These are phyloP conservation scores for Apiospora rasikravindrae DNA, from an alignment of 2,329 filamentous ascomycete species.

Conservation along the genomic window DNA sequence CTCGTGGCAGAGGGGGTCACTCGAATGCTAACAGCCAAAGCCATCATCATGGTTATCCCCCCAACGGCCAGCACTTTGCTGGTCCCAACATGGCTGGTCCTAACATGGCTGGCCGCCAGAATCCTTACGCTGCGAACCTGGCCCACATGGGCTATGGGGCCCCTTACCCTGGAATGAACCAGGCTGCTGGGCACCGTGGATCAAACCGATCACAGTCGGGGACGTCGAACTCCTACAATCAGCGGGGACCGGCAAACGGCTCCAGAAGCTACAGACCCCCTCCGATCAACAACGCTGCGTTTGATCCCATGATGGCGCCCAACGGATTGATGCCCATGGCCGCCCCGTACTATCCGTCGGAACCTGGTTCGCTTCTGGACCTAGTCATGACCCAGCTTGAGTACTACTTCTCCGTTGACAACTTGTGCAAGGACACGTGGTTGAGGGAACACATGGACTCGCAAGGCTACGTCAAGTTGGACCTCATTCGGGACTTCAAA, in stretches of 20 bases:
- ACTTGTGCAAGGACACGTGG: slow-evolving; percentile 91
- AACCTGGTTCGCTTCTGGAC: slow-evolving; percentile 34
- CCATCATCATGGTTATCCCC: slow-evolving; percentile 32
- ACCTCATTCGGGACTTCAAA: slow-evolving; percentile 84
- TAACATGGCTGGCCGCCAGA: slow-evolving; percentile 21
- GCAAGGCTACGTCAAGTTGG: slow-evolving; percentile 85
- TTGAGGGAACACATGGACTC: slow-evolving; percentile 92
- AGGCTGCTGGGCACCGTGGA: slow-evolving; percentile 30
- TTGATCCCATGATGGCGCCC: slow-evolving; percentile 21
- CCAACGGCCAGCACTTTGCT: slow-evolving; percentile 21
- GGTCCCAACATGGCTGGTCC: slow-evolving; percentile 14
- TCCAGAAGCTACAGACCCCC: slow-evolving; percentile 14
- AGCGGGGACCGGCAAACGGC: slow-evolving; percentile 17
- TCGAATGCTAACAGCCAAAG: slow-evolving; percentile 32
- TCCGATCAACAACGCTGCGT: slow-evolving; percentile 14
- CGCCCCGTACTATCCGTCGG: slow-evolving; percentile 18
- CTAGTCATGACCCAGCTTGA: slow-evolving; percentile 63
- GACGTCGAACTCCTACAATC: slow-evolving; percentile 50
- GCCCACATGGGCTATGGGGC: slow-evolving; percentile 31
- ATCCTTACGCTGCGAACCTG: slow-evolving; percentile 29
- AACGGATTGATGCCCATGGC: background rate
- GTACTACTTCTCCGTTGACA: slow-evolving; percentile 97
- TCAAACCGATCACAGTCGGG: slow-evolving; percentile 61
- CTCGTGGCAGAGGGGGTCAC: slow-evolving; percentile 49
- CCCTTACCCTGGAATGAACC: slow-evolving; percentile 29